Evolutionary conservation across 495 filamentous ascomycete species (phyloP).

Genomic region (Talaromyces trachyspermus): DNA sequence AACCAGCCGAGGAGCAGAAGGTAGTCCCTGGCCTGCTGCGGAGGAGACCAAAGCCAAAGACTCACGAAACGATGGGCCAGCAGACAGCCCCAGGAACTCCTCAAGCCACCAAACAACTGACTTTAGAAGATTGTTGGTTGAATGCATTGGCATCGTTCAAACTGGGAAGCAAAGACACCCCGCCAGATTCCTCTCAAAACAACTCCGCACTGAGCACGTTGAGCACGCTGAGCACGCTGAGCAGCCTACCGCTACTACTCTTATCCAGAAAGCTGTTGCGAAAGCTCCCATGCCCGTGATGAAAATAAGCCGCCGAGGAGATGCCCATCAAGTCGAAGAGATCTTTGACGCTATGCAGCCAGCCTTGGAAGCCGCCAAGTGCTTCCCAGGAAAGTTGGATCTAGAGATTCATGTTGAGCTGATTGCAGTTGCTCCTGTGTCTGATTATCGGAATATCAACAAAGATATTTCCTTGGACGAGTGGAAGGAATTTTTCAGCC

Average conservation of each 20-base stretch:
- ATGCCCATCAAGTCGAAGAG: conserved; percentile 8
- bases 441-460: conserved; percentile 7
- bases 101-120: background rate
- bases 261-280: conserved; percentile 1
- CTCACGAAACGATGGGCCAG: no score
- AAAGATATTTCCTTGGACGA: conserved; percentile 11
- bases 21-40: no score
- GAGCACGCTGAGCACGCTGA: no score
- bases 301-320: background rate
- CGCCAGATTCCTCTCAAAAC: no score
- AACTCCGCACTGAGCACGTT: no score
- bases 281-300: conserved; percentile 13
- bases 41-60: no score
- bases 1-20: no score
- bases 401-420: conserved; percentile 34
- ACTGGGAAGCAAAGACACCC: no score
- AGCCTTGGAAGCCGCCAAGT: conserved; percentile 19
- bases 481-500: conserved; percentile 23
- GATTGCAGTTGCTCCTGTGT: conserved; percentile 4
- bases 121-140: no score
- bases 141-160: no score
- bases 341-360: conserved; percentile 18
- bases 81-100: no score
- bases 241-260: background rate
- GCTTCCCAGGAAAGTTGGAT: conserved; percentile 22